A percentile compares a stretch with the other conserved stretches of the same genome.
Conservation (phyloP, 345 rosid genomes). For the Sapria himalayana region DNA sequence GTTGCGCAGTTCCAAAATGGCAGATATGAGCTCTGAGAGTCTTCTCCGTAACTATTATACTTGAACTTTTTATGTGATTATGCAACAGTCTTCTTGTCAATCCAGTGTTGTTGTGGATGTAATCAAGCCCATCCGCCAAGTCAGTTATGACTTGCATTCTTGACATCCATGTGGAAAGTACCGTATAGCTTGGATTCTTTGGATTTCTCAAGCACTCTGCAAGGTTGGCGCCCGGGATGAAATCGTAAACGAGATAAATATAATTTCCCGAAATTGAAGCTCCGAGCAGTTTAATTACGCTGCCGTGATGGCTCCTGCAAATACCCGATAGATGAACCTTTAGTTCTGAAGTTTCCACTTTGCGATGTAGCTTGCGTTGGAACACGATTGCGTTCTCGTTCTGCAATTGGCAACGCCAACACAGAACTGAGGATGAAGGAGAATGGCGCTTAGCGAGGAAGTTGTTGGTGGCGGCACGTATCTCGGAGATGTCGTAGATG, state of each 20-base stretch:
- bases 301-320: constrained; percentile 53
- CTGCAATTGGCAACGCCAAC: constrained; percentile 65
- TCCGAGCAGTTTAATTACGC: constrained; percentile 50
- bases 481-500: constrained; percentile 60
- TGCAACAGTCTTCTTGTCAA: constrained; percentile 45
- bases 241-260: constrained; percentile 56
- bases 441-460: constrained; percentile 50
- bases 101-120: constrained; percentile 61
- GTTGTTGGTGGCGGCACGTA: constrained; percentile 73
- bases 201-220: constrained; percentile 46
- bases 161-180: constrained; percentile 56
- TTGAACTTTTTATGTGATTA: constrained; percentile 51
- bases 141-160: constrained; percentile 68
- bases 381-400: constrained; percentile 40
- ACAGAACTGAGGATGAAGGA: constrained; percentile 35
- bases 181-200: constrained; percentile 45
- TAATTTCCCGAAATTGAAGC: constrained; percentile 47
- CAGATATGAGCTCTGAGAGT: constrained; percentile 43
- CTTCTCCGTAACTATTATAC: constrained; percentile 50
- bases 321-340: constrained; percentile 30
- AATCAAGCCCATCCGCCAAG: constrained; percentile 70
- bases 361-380: constrained; percentile 51
- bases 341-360: constrained; percentile 19
- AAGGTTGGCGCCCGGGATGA: constrained; percentile 38
- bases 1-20: constrained; percentile 66